Conservation (phyloP, 768 basidiomycete species). For the Tylopilus balloui region DNA sequence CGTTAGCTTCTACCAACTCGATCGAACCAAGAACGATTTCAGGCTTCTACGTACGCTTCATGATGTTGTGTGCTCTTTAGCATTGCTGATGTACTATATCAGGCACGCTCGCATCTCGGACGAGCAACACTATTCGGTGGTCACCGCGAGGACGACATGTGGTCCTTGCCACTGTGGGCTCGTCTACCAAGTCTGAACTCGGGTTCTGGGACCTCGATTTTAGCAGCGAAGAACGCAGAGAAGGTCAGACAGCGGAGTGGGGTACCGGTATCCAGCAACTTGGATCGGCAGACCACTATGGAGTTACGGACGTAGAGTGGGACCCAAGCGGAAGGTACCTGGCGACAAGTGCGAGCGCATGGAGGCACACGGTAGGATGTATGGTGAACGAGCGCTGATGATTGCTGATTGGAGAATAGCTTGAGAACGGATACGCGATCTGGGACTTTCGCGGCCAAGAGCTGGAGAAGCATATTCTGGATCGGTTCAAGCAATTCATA, state of each 20-base stretch:
- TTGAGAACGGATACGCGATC: slow-evolving; percentile 93
- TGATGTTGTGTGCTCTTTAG: neutral
- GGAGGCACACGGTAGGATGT: slow-evolving; percentile 81
- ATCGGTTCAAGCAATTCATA: slow-evolving; percentile 97
- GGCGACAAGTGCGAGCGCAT: slow-evolving; percentile 89
- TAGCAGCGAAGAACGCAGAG: slow-evolving; percentile 51
- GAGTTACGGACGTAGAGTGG: slow-evolving; percentile 97
- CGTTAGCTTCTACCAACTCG: slow-evolving; percentile 93
- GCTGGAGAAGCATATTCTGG: slow-evolving; percentile 80
- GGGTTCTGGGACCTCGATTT: slow-evolving; percentile 99
- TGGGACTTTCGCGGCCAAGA: slow-evolving; percentile 99
- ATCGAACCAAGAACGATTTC: slow-evolving; percentile 92
- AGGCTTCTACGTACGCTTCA: slow-evolving; percentile 67
- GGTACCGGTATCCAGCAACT: slow-evolving; percentile 83
- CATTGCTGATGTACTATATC: slow-evolving; percentile 10
- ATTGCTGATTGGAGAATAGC: slow-evolving; percentile 41
- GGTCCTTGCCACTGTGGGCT: slow-evolving; percentile 93
- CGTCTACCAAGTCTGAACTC: slow-evolving; percentile 90
- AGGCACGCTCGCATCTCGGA: slow-evolving; percentile 78
- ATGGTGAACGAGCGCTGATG: neutral
- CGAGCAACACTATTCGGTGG: slow-evolving; percentile 94
- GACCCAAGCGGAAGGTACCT: slow-evolving; percentile 94
- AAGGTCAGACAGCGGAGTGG: slow-evolving; percentile 61
- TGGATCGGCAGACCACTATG: slow-evolving; percentile 89
- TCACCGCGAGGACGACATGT: slow-evolving; percentile 95